Evolutionary conservation across 306 rosid genomes (phyloP), one percentile per base, ranked within the genome.

Genomic region (Trichosanthes truncata): DNA sequence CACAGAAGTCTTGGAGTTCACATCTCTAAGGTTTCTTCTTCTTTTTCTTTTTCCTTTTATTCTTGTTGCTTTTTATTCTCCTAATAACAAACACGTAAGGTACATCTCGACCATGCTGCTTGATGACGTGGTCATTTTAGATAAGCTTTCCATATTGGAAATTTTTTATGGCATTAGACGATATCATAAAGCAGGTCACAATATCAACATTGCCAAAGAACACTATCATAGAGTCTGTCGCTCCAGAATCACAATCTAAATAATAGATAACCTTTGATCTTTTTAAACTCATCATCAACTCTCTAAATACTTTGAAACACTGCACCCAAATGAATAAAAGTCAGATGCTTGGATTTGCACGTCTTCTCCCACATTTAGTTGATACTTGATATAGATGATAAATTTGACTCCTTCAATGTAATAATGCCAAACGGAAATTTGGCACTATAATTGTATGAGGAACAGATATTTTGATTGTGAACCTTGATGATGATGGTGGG

Each of bases 1-100:
- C 98, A 95, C 82, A 87, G 98, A 89, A 95, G 93, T 87, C 85
- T 95, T 52, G 98, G 98, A 81, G 97, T 92, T 41, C 98, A 95
- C 82, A 84, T 95, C 82, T 87, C 98, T 68, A 92, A 95, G 97
- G 98, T 94, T 83, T 75, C 74, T 45, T 65, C 43, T 63, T 63
- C 53, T 23, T 69, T 17, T 63, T n/a, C 33, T 9, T 21, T 48
- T 73, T 20, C 35, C 26, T 48, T 51, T 12, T 74, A 18, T 46
- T 25, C 3, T 25, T 51, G 45, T 74, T 15, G 23, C 38, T 31
- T 74, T 35, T 13, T 72, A 7, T 13, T 45, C 10, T 46, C 20
- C 9, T 10, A 72, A 72, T 72, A 45, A 31, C 18, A 72, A 25
- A 45, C 77, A 72, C 23, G 2, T 21, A 67, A 38, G 0, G 7